These are phyloP conservation scores for Kodamaea sp. DNA, from an alignment of 1,139 yeast species.

Conservation along the genomic window DNA sequence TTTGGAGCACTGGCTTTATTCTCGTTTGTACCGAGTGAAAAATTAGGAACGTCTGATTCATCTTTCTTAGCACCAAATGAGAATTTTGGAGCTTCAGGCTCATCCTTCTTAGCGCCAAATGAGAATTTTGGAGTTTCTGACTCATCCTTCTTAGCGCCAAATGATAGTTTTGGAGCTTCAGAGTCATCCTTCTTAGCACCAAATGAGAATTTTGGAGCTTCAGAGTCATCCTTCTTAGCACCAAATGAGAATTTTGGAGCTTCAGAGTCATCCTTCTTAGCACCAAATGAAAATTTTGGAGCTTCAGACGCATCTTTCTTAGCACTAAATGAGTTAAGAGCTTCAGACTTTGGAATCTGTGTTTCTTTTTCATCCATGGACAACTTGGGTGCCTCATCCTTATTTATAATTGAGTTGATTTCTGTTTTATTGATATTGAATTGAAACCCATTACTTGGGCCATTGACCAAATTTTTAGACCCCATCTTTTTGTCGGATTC, in stretches of 20 bases:
- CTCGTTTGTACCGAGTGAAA: constrained; percentile 14
- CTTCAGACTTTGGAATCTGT: neutral
- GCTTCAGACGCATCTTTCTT: constrained; percentile 6
- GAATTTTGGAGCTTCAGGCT: constrained; percentile 3
- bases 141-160: constrained; percentile 9
- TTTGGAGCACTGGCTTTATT: constrained; percentile 4
- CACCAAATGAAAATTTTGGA: constrained; percentile 16
- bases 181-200: constrained; percentile 4
- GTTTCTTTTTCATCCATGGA: constrained; percentile 9
- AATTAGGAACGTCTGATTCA: constrained; percentile 9
- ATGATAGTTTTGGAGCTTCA: constrained; percentile 12
- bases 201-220: constrained; percentile 8
- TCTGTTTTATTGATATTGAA: constrained; percentile 30
- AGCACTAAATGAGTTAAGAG: neutral
- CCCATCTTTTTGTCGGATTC: constrained; percentile 6
- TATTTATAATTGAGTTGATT: constrained; percentile 22
- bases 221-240: neutral
- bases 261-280: constrained; percentile 3
- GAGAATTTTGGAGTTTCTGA: constrained; percentile 8
- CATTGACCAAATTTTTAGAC: constrained; percentile 11
- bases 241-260: constrained; percentile 10
- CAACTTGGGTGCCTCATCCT: constrained; percentile 10
- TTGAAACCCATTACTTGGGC: constrained; percentile 40
- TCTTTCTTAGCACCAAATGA: constrained; percentile 9
- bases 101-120: constrained; percentile 8